Percentiles rank a stretch among this genome's conserved stretches.
Evolutionary conservation across 768 basidiomycete genomes (phyloP).

Genomic region (Suillus sp.): DNA sequence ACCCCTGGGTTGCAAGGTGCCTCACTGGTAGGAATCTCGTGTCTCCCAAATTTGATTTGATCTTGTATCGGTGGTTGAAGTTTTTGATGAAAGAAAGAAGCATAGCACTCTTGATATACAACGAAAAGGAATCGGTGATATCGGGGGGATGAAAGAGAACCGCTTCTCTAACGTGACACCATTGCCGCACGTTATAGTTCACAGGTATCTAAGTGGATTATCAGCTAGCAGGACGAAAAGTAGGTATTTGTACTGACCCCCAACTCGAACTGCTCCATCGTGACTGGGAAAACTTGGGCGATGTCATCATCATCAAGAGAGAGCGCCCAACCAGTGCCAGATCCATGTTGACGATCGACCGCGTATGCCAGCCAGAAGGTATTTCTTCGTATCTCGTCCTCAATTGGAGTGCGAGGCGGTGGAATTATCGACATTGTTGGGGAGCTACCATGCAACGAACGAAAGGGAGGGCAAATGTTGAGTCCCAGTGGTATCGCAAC

Average conservation of each 20-base stretch:
- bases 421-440: constrained; percentile 61
- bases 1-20: constrained; percentile 28
- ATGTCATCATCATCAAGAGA: constrained; percentile 75
- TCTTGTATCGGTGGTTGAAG: constrained; percentile 68
- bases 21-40: constrained; percentile 41
- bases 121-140: constrained; percentile 68
- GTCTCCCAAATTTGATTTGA: constrained; percentile 63
- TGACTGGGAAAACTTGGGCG: constrained; percentile 67
- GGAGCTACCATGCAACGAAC: constrained; percentile 60
- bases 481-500: constrained; percentile 65
- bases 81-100: constrained; percentile 61
- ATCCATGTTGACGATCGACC: constrained; percentile 65
- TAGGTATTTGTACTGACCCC: constrained; percentile 46
- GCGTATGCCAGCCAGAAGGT: constrained; percentile 75
- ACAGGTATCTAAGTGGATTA: constrained; percentile 43
- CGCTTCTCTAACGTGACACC: constrained; percentile 63
- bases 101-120: constrained; percentile 71
- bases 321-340: constrained; percentile 71
- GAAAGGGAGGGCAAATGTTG: constrained; percentile 68
- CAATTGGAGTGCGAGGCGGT: constrained; percentile 59
- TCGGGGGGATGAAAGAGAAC: constrained; percentile 61
- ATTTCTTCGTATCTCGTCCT: constrained; percentile 73
- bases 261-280: constrained; percentile 58
- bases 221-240: constrained; percentile 15
- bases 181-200: constrained; percentile 57